These are phyloP conservation scores for Talaromyces borbonicus DNA, from an alignment of 495 filamentous ascomycete genomes.

Conservation along the genomic window DNA sequence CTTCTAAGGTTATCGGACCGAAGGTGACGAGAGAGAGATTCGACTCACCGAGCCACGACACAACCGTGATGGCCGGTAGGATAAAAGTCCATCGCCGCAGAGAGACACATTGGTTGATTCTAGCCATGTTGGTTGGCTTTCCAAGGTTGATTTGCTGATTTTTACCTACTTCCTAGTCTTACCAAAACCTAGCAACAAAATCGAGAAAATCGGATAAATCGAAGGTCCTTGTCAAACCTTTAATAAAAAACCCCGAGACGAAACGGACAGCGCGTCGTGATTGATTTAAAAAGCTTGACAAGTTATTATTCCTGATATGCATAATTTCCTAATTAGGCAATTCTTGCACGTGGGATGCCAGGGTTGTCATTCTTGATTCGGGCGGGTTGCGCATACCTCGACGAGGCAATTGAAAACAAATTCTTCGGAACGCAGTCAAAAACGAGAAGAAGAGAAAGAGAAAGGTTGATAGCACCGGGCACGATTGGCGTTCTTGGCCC, in stretches of 20 bases:
- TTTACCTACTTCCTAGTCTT: neutral
- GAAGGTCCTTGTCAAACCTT: too few species aligned
- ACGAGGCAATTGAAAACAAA: too few species aligned
- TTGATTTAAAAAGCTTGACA: too few species aligned
- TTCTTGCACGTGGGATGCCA: neutral
- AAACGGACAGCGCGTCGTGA: too few species aligned
- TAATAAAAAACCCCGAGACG: too few species aligned
- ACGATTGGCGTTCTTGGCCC: neutral
- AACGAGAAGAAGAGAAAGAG: too few species aligned
- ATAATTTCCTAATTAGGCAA: slow-evolving; percentile 5
- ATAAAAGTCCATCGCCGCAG: neutral
- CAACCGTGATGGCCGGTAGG: slow-evolving; percentile 4
- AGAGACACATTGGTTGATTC: neutral
- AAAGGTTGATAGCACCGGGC: neutral
- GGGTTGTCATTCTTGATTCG: neutral
- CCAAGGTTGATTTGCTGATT: neutral
- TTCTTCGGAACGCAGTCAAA: too few species aligned
- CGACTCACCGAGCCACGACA: slow-evolving; percentile 5
- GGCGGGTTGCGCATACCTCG: neutral
- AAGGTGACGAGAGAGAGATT: too few species aligned
- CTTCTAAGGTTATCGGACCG: too few species aligned
- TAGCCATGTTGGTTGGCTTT: neutral
- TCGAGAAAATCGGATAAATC: too few species aligned
- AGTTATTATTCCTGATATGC: neutral
- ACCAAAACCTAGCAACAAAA: neutral